Evolutionary conservation across 495 filamentous ascomycete species (phyloP), one percentile per base, ranked within the genome.

Genomic region (Cercophora samala): DNA sequence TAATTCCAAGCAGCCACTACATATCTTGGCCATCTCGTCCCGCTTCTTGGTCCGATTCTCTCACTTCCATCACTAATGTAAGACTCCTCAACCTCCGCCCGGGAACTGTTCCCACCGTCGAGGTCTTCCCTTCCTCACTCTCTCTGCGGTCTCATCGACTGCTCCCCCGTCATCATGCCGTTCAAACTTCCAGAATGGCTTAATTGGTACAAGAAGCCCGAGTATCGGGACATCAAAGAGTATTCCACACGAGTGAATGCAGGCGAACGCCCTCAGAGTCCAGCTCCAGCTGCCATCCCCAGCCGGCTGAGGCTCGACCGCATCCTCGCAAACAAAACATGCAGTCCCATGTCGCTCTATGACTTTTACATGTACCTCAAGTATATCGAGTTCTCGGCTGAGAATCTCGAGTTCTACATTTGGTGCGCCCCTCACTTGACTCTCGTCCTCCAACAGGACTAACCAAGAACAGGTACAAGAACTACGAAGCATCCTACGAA

Each of bases 321-420:
- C 25, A 78, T 81, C 23, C 69, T 81, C 13, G 74, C 71, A 51
- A 81, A 81, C 70, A 77, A 76, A 66, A 78, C 78, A 62, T 79
- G 78, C 55, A 76, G 74, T 37, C 76, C 76, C n/a, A 78, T 78
- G 76, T 76, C 73, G 17, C 60, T 78, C 29, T 78, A 77, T 66
- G 76, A 78, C 73, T 78, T 78, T 51, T 78, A 77, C 69, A 78
- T 78, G 76, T 78, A 78, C 62, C 72, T 78, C n/a, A 77, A 77
- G 69, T 72, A 78, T 72, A 77, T 78, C 46, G 76, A 78, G 69
- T 74, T 69, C 67, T 78, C 76, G 42, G 65, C 74, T 18, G 76
- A 78, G 68, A 78, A 78, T 54, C 83, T 93, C 64, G 88, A 91
- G 73, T 89, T 91, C 54, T 92, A 92, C 72, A 86, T 90, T 26